A percentile compares a stretch with the other conserved stretches of the same genome.
These are phyloP conservation scores for Fusarium multiceps DNA, from an alignment of 2,329 filamentous ascomycete species.

Conservation along the genomic window DNA sequence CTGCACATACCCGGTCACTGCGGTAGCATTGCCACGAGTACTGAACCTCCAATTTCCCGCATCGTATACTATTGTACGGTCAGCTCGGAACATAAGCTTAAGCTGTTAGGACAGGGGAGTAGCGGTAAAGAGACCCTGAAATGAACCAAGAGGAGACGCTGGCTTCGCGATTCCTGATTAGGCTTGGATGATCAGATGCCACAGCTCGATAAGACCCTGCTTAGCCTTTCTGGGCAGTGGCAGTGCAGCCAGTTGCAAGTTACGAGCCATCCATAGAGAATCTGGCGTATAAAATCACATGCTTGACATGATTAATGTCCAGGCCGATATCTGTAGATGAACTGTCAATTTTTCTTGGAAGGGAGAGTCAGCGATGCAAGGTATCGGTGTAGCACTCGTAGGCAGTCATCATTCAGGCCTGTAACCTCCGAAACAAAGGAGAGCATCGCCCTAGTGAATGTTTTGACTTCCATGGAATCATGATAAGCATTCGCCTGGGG, in stretches of 20 bases:
- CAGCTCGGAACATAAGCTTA: slow-evolving; percentile 22
- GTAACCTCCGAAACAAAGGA: neutral
- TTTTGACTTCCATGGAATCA: neutral
- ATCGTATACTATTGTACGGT: neutral
- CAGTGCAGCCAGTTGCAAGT: slow-evolving; percentile 19
- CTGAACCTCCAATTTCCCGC: neutral
- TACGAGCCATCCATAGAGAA: neutral
- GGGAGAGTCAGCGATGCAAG: neutral
- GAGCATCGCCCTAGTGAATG: neutral
- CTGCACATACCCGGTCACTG: slow-evolving; percentile 13
- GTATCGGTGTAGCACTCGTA: neutral
- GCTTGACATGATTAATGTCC: neutral
- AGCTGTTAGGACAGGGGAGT: slow-evolving; percentile 19
- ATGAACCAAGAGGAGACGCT: neutral
- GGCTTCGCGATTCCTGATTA: slow-evolving; percentile 30
- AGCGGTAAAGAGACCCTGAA: slow-evolving; percentile 36
- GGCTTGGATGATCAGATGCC: slow-evolving; percentile 3
- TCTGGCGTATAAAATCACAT: slow-evolving; percentile 24
- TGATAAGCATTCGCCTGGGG: neutral
- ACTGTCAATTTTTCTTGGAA: neutral
- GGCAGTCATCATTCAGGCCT: neutral
- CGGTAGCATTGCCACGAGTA: slow-evolving; percentile 15
- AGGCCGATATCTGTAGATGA: neutral
- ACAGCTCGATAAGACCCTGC: slow-evolving; percentile 1
- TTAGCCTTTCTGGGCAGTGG: slow-evolving; percentile 21